Evolutionary conservation across 768 basidiomycete genomes (phyloP), one percentile per base, ranked within the genome.

Genomic region (Suillus cothurnatus): DNA sequence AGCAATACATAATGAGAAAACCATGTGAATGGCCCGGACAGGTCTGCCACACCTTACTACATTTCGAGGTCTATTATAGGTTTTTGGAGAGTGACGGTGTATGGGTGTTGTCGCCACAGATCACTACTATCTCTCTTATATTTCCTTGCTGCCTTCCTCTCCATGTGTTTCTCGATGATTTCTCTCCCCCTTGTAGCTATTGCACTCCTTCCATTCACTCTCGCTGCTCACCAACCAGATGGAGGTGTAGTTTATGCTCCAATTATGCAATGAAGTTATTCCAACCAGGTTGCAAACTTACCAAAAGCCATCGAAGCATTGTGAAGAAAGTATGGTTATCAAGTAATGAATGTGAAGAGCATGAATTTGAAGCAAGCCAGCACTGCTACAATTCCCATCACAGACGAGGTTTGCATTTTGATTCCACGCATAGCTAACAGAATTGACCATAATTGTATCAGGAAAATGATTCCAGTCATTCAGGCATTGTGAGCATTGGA

Each of bases 401-500:
- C 78, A 5, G 84, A 90, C 76, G 84, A 88, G 80, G 87, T 87
- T 59, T 15, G 80, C 23, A 52, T 28, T 19, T 15, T 21, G 12
- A 55, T 12, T 31, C 6, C 15, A n/a, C 31, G 14, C 19, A 11
- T 55, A 34, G 21, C 14, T 14, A 21, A n/a, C 32, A 2, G 5
- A 34, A n/a, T 55, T 55, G 53, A 55, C 3, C 21, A 55, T 14
- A 32, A 32, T 34, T n/a, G 6, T 32, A 4, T 55, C 32, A 90
- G 88, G 70, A 77, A 66, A 71, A 71, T 21, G 90, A 91, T 53
- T 74, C 85, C 0, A 86, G 84, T 65, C 91, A 90, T 71, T 82
- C 86, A 66, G 86, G 83, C 0, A 71, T 74, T 19, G 73, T 90
- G 2, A 76, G 69, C 57, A 80, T 90, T 49, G 89, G 89, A 17